phyloP scores from a whole-genome alignment of 176 grass and related monocot species.

The Calamus simplicifolius region DNA sequence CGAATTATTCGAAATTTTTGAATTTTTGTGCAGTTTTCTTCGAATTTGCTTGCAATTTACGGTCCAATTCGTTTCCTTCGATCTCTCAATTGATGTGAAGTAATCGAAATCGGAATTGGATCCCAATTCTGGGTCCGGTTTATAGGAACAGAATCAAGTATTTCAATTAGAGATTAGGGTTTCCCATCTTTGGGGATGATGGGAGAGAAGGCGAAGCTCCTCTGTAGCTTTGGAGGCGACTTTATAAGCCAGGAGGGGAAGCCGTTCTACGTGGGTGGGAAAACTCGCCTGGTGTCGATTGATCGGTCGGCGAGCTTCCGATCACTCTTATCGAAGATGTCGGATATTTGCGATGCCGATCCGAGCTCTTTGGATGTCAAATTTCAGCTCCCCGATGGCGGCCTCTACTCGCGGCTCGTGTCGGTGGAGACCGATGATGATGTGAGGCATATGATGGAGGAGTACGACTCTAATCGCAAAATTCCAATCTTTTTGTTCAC shows the following conservation, averaged over 20 bases:
- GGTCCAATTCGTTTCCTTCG: no score
- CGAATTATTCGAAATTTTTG: no score
- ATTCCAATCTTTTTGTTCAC: constrained; percentile 15
- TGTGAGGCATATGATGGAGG: constrained; percentile 15
- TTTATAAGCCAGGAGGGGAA: constrained; percentile 3
- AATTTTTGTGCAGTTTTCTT: no score
- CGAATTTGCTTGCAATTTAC: background rate
- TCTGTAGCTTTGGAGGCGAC: constrained; percentile 15
- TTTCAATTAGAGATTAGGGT: background rate
- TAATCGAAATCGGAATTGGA: no score
- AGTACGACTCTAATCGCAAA: constrained; percentile 7
- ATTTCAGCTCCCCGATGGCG: constrained; percentile 10
- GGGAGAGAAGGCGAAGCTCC: constrained; percentile 16
- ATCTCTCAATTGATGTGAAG: no score
- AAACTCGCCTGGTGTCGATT: constrained; percentile 7
- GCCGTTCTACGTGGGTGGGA: constrained; percentile 11
- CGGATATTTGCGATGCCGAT: constrained; percentile 7
- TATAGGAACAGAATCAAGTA: no score
- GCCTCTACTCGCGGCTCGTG: background rate
- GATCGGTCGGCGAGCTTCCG: constrained; percentile 16
- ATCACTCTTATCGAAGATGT: constrained; percentile 4
- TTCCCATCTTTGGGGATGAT: background rate
- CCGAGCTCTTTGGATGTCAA: constrained; percentile 3
- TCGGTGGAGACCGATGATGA: constrained; percentile 13
- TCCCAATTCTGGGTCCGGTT: no score